Conservation (phyloP, 371 early-diverging fungal genomes). For the Mucor saturninus region DNA sequence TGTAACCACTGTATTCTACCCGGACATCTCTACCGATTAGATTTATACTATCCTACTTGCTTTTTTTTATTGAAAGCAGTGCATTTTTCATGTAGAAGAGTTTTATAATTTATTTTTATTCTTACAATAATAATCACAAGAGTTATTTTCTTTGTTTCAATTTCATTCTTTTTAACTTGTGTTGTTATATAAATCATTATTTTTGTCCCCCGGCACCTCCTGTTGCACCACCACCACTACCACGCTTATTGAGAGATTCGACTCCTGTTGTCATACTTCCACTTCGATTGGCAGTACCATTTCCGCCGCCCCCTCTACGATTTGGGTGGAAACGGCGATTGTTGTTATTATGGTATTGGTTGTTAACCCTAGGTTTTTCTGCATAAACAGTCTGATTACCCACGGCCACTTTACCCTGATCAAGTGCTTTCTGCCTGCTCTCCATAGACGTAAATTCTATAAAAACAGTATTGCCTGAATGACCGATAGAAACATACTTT, state of each 20-base stretch:
- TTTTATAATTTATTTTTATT: too few species aligned
- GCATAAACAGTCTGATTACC: constrained; percentile 31
- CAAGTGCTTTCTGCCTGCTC: constrained; percentile 43
- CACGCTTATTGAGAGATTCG: not conserved
- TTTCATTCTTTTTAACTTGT: not conserved
- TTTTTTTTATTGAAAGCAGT: not conserved
- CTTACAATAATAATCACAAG: too few species aligned
- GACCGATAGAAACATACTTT: constrained; percentile 30
- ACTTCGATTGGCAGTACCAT: not conserved
- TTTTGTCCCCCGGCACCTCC: not conserved
- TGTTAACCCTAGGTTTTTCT: constrained; percentile 45
- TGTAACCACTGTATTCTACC: too few species aligned
- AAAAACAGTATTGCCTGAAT: constrained; percentile 35
- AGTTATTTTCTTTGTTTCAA: too few species aligned
- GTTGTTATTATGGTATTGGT: constrained; percentile 1
- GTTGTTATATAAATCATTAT: not conserved
- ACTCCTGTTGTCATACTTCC: constrained; percentile 12
- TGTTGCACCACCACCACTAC: not conserved
- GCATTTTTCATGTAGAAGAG: not conserved
- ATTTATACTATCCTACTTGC: not conserved
- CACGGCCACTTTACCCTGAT: constrained; percentile 36
- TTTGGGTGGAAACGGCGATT: constrained; percentile 1
- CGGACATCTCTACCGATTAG: too few species aligned
- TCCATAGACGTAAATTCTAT: constrained; percentile 41
- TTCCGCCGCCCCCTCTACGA: not conserved